Evolutionary conservation across 306 rosid genomes (phyloP).

Genomic region (Dalbergia cochinchinensis): DNA sequence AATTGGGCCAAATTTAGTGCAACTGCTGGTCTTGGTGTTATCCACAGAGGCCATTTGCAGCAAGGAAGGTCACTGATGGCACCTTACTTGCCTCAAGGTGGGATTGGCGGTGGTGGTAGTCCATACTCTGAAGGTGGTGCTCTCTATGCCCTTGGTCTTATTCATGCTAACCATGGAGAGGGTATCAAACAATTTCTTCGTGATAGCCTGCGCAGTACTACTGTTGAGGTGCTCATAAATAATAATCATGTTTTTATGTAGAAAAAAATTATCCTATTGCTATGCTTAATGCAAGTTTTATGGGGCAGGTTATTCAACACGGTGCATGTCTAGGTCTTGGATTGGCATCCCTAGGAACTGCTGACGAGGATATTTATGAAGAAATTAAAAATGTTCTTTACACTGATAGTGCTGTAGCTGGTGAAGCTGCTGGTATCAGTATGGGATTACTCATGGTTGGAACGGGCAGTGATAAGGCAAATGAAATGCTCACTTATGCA

Average conservation of each 20-base stretch:
- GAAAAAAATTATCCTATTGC: conserved; percentile 11
- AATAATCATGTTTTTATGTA: neutral
- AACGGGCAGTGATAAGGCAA: conserved; percentile 95
- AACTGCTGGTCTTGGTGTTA: conserved; percentile 97
- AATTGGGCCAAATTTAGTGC: conserved; percentile 99
- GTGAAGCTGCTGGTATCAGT: conserved; percentile 98
- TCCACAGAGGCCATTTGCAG: conserved; percentile 96
- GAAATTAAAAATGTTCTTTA: conserved; percentile 86
- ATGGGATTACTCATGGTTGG: conserved; percentile 99
- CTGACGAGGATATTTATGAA: conserved; percentile 90
- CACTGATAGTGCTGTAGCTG: conserved; percentile 98
- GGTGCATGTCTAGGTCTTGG: conserved; percentile 99
- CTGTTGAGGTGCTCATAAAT: conserved; percentile 81
- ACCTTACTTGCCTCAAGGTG: conserved; percentile 97
- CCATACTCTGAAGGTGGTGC: conserved; percentile 99
- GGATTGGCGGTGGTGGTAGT: conserved; percentile 93
- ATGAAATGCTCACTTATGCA: conserved; percentile 97
- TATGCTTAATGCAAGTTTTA: conserved; percentile 38
- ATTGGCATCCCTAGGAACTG: conserved; percentile 93
- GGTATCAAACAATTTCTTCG: conserved; percentile 98
- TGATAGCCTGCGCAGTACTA: conserved; percentile 86
- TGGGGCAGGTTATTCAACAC: conserved; percentile 88
- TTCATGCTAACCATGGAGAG: conserved; percentile 98
- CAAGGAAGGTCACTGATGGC: conserved; percentile 98
- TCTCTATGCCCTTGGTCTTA: conserved; percentile 95